Evolutionary conservation across 2,329 filamentous ascomycete species (phyloP), one percentile per base, ranked within the genome.

Genomic region (Neofusicoccum umdonicola): DNA sequence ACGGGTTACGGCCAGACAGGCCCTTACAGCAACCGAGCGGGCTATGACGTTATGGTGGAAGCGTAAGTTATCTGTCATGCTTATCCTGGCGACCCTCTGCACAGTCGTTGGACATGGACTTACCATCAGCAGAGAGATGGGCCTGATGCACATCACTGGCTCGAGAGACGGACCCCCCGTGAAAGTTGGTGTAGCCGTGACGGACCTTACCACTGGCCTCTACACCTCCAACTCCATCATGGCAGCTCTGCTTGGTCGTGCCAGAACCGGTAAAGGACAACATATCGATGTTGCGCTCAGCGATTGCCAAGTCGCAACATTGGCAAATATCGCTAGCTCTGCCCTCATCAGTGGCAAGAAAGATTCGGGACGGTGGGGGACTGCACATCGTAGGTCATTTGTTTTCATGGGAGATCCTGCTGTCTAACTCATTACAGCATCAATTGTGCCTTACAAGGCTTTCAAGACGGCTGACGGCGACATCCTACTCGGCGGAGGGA

Each of bases 1-100:
- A 99, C 95, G 0, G 95, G 95, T 0, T 99, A 98, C 74, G 95
- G 95, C 2, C 95, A 99, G 76, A 97, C 91, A 1, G 95, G 95
- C 0, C 95, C 95, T 0, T 97, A 96, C 77, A 87, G 89, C 5
- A 86, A 88, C 68, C 86, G 95, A 13, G 93, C 95, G 3, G 95
- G 95, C 4, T 99, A 99, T 82, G 95, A 99, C 78, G 95, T 99
- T 70, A 99, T 99, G 94, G 94, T 99, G 11, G 95, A 99, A 81
- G 95, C 95, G 66, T 82, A 70, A 65, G 79, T 75, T 6, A 39
- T 50, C 8, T 2, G 63, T 9, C 4, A 19, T n/a, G 8, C 7
- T 44, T 6, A 13, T 17, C 13, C 3, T 31, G 6, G 35, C 15
- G 15, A n/a, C 27, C 22, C 31, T 19, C 12, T 19, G 27, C 27